Evolutionary conservation across 805 yeast genomes (phyloP), one percentile per base, ranked within the genome.

Genomic region (Candida qinlingensis): DNA sequence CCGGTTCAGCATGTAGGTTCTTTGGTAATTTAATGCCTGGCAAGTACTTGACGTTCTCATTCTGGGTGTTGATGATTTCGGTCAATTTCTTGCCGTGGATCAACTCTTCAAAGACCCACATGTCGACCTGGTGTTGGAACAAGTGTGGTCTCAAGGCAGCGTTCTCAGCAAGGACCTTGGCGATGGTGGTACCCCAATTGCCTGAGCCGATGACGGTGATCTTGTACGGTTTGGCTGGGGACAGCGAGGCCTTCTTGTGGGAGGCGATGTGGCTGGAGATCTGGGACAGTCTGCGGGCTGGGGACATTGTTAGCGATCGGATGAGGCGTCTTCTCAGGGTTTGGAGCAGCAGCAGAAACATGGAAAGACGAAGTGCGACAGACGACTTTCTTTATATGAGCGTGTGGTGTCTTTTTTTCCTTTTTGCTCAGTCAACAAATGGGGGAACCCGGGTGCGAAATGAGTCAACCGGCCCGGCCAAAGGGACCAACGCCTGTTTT

Each of bases 181-280:
- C 97, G 47, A 94, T 90, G 19, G 98, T 92, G 37, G 97, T 89
- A 55, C 99, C 99, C 87, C 99, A 92, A 71, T 92, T 92, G 65
- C 98, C 99, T 31, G 97, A 90, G 39, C 99, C 99, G 55, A 94
- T 83, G 47, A 90, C 88, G 38, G 90, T 74, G 39, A 84, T 76
- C 60, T 74, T 78, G 70, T 73, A 81, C 26, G 76, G 78, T 27
- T 46, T 39, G 28, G 39, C 53, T 33, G 61, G 63, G 12, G 61
- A 51, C 11, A 53, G 44, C n/a, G 63, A 55, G 28, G 48, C 50
- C 37, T 50, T 45, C 28, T 47, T 50, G 45, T 45, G 43, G 41
- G 53, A 45, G 27, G 60, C 33, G 26, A 59, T 33, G 44, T 59
- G 63, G 31, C 40, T 29, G 5, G 40, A 37, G 25, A 43, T n/a